Evolutionary conservation across 1,284 basidiomycete species (phyloP), one percentile per base, ranked within the genome.

Genomic region (Melanopsichium pennsylvanicum): DNA sequence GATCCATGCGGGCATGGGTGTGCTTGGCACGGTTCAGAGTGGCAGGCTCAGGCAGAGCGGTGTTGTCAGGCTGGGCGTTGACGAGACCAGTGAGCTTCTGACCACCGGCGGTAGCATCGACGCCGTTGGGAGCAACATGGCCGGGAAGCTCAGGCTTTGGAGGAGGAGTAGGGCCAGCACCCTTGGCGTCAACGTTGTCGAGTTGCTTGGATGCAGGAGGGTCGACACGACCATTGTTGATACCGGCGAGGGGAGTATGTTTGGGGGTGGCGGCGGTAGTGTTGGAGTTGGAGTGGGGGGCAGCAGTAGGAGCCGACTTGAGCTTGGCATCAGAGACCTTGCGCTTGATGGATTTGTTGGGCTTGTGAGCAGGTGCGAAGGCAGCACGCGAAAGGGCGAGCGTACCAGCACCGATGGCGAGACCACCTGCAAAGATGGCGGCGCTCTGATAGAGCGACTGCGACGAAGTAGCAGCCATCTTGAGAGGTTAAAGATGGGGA

Each of bases 351-450:
- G 66, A 66, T 56, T 69, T 74, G 47, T 69, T 68, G 36, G 67
- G 62, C 48, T 74, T 72, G 41, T 60, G 67, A 42, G 73, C 72
- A 29, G 75, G 75, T 10, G 74, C 57, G 46, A 77, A 68, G 26
- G 72, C 57, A 23, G 58, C 52, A 21, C 75, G 58, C 49, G 61
- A 68, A 47, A 77, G 72, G 4, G 74, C 74, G 34, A 74, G 50
- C n/a, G 70, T 74, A 35, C 72, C 72, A 7, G 74, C 75, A 42
- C 75, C 75, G 36, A 76, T 66, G 32, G 75, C 75, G 38, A 78
- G 70, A 51, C 75, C 75, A 56, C 75, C 75, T 21, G 75, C 75
- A 36, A 78, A 78, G 61, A 74, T 72, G 60, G 70, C 72, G 16
- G 72, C 72, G 67, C 60, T 70, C 51, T 64, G 61, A 34, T 70